Evolutionary conservation across 139 green algal genomes (phyloP).

Genomic region (Chlamydomonas sphaeroides): DNA sequence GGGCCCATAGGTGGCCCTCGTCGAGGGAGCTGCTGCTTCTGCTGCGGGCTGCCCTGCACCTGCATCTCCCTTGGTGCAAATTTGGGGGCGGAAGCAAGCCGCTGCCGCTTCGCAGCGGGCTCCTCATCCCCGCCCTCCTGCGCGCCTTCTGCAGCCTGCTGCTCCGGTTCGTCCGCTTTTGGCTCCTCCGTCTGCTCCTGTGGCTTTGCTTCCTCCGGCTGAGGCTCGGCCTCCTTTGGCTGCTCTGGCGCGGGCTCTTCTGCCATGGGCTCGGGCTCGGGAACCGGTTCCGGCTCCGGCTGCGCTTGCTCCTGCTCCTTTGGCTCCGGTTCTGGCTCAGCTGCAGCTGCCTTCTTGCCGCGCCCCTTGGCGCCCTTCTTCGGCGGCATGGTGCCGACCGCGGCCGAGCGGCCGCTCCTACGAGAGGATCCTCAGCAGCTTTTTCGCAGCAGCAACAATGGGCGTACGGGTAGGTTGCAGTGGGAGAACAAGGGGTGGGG

Average conservation of each 20-base stretch:
- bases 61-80: conserved; percentile 26
- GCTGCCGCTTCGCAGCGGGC: conserved; percentile 21
- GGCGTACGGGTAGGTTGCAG: too few relatives aligned
- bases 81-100: conserved; percentile 11
- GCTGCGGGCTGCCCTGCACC: neutral
- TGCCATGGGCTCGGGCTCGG: neutral
- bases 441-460: too few relatives aligned
- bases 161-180: neutral
- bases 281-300: too few relatives aligned
- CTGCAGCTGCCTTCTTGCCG: neutral
- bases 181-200: neutral
- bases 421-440: too few relatives aligned
- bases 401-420: too few relatives aligned
- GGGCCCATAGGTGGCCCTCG: too few relatives aligned
- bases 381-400: too few relatives aligned
- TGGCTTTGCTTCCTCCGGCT: neutral
- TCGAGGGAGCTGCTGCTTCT: neutral
- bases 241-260: neutral
- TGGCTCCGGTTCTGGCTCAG: too few relatives aligned
- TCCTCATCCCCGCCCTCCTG: neutral
- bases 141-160: neutral
- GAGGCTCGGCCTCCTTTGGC: neutral
- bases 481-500: too few relatives aligned
- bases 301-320: neutral
- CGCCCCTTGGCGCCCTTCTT: too few relatives aligned